Percentiles rank a stretch among this genome's conserved stretches.
Conservation (phyloP, 345 rosid genomes). For the Crucihimalaya himalaica region DNA sequence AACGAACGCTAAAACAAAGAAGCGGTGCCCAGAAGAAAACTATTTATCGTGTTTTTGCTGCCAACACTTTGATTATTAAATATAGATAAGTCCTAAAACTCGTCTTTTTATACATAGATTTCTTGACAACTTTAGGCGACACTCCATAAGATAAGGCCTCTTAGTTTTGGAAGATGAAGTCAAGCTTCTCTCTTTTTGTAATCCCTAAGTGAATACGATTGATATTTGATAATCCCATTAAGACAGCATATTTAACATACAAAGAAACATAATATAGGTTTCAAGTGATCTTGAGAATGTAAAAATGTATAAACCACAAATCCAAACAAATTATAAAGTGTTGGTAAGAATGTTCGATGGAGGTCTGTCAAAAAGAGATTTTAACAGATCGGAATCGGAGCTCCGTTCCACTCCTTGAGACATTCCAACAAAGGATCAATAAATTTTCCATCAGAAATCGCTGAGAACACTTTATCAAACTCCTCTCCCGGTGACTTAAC, state of each 20-base stretch:
- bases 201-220: neutral
- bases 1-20: neutral
- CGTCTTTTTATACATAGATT: no score
- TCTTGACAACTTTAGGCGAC: neutral
- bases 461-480: slow-evolving; percentile 69
- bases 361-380: neutral
- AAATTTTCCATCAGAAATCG: slow-evolving; percentile 68
- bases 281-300: slow-evolving; percentile 5
- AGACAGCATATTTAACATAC: slow-evolving; percentile 6
- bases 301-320: neutral
- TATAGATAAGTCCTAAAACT: no score
- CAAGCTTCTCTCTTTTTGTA: neutral
- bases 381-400: slow-evolving; percentile 51
- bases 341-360: neutral
- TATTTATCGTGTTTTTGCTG: slow-evolving; percentile 12
- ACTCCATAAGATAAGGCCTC: neutral
- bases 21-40: slow-evolving; percentile 9
- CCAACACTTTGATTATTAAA: no score
- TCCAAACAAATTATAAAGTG: neutral
- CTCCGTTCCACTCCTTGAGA: slow-evolving; percentile 70
- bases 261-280: slow-evolving; percentile 1
- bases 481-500: slow-evolving; percentile 70
- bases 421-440: slow-evolving; percentile 76
- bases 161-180: neutral
- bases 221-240: neutral